A percentile compares a stretch with the other conserved stretches of the same genome.
Evolutionary conservation across 148 eudicot species (phyloP).

Genomic region (Gaultheria prostrata): DNA sequence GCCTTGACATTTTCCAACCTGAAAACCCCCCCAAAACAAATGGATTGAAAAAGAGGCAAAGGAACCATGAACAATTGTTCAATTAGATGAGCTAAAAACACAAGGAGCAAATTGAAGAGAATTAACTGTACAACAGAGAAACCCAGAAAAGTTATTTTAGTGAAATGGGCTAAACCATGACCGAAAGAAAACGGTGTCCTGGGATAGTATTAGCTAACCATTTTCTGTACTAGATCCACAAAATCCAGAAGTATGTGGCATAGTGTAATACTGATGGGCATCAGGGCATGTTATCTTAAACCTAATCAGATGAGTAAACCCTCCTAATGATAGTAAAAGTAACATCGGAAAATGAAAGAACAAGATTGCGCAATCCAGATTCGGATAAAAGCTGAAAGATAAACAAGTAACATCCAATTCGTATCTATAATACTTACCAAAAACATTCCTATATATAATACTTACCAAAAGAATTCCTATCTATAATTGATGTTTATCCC

Average conservation of each 20-base stretch:
- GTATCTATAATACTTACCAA: neutral
- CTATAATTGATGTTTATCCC: neutral
- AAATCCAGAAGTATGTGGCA: neutral
- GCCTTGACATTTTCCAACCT: slow-evolving; percentile 73
- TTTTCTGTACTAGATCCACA: slow-evolving; percentile 16
- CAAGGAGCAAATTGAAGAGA: neutral
- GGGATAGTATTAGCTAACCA: neutral
- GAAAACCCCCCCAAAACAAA: slow-evolving; percentile 20
- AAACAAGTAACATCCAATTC: neutral
- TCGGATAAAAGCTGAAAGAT: neutral
- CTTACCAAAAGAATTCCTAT: too few relatives aligned
- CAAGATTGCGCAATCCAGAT: neutral
- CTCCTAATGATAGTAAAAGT: neutral
- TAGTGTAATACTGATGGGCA: neutral
- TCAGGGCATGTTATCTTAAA: neutral
- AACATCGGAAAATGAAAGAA: neutral
- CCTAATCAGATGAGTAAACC: neutral
- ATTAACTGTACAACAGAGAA: neutral
- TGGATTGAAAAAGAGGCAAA: slow-evolving; percentile 13
- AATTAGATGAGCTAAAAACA: slow-evolving; percentile 10
- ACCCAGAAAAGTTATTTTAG: neutral
- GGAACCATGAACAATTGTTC: slow-evolving; percentile 10
- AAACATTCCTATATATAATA: too few relatives aligned
- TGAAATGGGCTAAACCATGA: neutral
- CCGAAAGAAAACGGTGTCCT: neutral